Base-by-base conservation (phyloP, 2,329 filamentous ascomycete genomes). In the Paracoccidioides brasiliensis region DNA sequence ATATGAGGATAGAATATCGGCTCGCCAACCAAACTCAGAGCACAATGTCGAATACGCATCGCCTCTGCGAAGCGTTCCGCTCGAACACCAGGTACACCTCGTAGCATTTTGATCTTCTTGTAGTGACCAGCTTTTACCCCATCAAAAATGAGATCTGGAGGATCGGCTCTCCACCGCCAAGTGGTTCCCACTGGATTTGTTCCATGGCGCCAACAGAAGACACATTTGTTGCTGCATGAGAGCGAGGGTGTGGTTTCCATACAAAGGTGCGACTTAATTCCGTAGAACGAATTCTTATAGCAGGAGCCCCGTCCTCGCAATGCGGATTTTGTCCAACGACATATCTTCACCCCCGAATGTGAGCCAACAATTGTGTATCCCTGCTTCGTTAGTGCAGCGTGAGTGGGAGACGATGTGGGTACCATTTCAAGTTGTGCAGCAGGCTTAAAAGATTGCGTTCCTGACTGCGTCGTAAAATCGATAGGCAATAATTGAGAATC, bases 1-100 rank as follows among this genome's bases (percentile, higher is more conserved):
- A 97, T 97, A 66, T 95, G 84, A 8, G 93, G 93, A 70, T 97
- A 97, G 74, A 97, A 97, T 64, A 96, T 96, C n/a, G 91, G 91
- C 71, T 98, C 91, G 62, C 93, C 91, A 28, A 98, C 93, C 8
- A 98, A 78, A 61, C 84, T 89, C 48, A 98, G 76, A 0, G 93
- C 93, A 69, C 91, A 98, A 72, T 98, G 91, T 0, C 89, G 81
- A 64, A 98, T 95, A 44, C 83, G 80, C 85, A 96, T 89, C 0
- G 90, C 91, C 74, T 97, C 93, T 5, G 85, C 83, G 66, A 95
- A 97, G 3, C 93, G 81, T 70, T 97, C 91, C 0, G 90, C 88
- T 9, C 91, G 81, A 3, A 97, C 89, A 4, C 93, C 93, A 0
- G 93, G 91, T 0, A 97, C 88, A 53, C 91, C 93, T 53, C 88